Base-by-base conservation (phyloP, 192 early-diverging fungal genomes). In the Ambispora gerdemannii region DNA sequence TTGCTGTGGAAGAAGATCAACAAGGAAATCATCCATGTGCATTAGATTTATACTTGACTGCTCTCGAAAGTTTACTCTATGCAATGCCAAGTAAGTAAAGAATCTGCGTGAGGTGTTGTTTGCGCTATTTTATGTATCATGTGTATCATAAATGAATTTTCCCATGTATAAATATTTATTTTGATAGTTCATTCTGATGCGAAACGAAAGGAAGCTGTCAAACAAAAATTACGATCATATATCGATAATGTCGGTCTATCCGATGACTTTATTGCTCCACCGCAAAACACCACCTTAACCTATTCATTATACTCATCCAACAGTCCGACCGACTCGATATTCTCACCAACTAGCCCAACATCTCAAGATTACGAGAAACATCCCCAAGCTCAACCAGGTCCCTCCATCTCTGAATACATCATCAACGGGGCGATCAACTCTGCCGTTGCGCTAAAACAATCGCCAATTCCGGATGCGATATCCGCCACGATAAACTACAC, bases 371-470 rank as follows among this genome's bases (percentile, higher is more conserved):
- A n/a, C n/a, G n/a, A n/a, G n/a, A n/a, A n/a, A n/a, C n/a, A n/a
- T n/a, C n/a, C n/a, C n/a, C n/a, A n/a, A n/a, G n/a, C n/a, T n/a
- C n/a, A n/a, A n/a, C 11, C 0, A 49, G 63, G 20, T 17, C 24
- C 35, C n/a, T 20, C 15, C 22, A 43, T 69, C 24, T 69, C 67
- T 8, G 10, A 69, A 35, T 32, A 58, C 27, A 74, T 86, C 2
- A 84, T 84, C 56, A 71, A 82, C 13, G 71, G 77, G 0, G 76
- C 77, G 0, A 77, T 86, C 27, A 60, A 74, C 11, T 73, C 75
- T 53, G 84, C 84, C 0, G 80, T 86, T 49, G 64, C 78, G 3
- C 61, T 86, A 7, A 86, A 86, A 66, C 83, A 81, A 50, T 84
- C 82, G 3, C 84, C 84, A 30, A 74, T 86, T 33, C 84, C 84